These are phyloP conservation scores for Phytophthora hibernalis DNA, from an alignment of 352 stramenopile genomes.

Conservation along the genomic window DNA sequence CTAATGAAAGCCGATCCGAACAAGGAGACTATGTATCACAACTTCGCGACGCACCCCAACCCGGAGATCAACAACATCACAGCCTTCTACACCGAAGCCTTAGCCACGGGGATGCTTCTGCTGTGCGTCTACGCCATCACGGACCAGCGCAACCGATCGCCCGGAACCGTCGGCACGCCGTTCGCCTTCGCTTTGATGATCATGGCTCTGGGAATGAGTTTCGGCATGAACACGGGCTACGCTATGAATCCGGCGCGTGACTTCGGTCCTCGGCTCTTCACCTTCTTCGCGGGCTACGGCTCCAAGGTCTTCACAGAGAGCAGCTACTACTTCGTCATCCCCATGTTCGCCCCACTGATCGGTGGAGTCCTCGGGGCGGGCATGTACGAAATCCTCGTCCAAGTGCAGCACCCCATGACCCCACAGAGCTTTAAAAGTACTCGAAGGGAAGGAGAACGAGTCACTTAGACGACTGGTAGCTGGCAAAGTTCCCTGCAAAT, in stretches of 20 bases:
- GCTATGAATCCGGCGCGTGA: slow-evolving; percentile 60
- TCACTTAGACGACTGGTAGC: slow-evolving; percentile 5
- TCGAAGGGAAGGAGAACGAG: slow-evolving; percentile 1
- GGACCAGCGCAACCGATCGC: slow-evolving; percentile 56
- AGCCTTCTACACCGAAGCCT: slow-evolving; percentile 60
- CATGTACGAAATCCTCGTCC: slow-evolving; percentile 56
- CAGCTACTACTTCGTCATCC: slow-evolving; percentile 68
- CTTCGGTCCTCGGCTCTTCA: slow-evolving; percentile 52
- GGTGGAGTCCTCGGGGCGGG: slow-evolving; percentile 52
- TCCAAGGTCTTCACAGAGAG: slow-evolving; percentile 61
- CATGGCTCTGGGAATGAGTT: slow-evolving; percentile 66
- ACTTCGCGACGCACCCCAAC: slow-evolving; percentile 64
- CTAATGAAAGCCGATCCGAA: slow-evolving; percentile 54
- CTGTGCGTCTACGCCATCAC: slow-evolving; percentile 64
- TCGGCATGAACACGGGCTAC: slow-evolving; percentile 57
- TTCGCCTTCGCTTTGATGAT: slow-evolving; percentile 61
- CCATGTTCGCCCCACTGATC: slow-evolving; percentile 57
- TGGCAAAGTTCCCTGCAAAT: slow-evolving; percentile 14
- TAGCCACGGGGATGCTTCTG: slow-evolving; percentile 65
- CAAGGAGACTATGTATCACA: slow-evolving; percentile 45
- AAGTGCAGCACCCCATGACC: slow-evolving; percentile 57
- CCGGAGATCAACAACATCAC: slow-evolving; percentile 48
- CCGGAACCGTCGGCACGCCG: slow-evolving; percentile 42
- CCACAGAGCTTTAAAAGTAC: slow-evolving; percentile 15
- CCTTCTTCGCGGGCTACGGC: slow-evolving; percentile 58